A percentile compares a stretch with the other conserved stretches of the same genome.
These are phyloP conservation scores for Asclepias syriaca DNA, from an alignment of 257 asterid species.

Conservation along the genomic window DNA sequence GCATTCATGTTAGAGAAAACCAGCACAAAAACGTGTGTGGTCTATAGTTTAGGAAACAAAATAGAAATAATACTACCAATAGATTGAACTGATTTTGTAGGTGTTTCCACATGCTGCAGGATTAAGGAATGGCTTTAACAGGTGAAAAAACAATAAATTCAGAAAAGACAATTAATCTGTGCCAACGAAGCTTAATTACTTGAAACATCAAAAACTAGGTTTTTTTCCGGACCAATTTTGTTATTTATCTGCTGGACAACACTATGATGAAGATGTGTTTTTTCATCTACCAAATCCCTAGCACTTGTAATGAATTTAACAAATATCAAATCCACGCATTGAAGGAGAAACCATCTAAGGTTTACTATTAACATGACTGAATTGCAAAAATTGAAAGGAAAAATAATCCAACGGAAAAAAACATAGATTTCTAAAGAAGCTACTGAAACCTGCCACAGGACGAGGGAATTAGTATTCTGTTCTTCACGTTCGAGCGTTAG, in stretches of 20 bases:
- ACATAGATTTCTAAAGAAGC: neutral
- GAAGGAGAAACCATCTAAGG: neutral
- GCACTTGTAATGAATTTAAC: neutral
- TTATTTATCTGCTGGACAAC: neutral
- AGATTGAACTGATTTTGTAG: neutral
- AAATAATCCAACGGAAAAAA: neutral
- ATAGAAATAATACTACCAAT: neutral
- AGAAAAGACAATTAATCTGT: neutral
- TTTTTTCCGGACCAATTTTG: neutral
- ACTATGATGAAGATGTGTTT: neutral
- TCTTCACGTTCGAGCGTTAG: neutral
- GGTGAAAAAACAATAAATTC: neutral
- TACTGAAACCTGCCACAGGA: constrained; percentile 5
- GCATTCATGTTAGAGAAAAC: neutral
- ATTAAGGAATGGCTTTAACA: neutral
- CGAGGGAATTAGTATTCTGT: constrained; percentile 2
- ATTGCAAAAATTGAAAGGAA: neutral
- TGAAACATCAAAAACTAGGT: neutral
- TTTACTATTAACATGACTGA: neutral
- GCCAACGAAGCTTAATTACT: neutral
- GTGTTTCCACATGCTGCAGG: neutral
- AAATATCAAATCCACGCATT: neutral
- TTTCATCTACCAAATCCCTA: neutral
- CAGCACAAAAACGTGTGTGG: neutral
- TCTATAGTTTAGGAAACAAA: neutral